Conservation (phyloP, 1,284 basidiomycete species). For the Leccinum subrobustum region DNA sequence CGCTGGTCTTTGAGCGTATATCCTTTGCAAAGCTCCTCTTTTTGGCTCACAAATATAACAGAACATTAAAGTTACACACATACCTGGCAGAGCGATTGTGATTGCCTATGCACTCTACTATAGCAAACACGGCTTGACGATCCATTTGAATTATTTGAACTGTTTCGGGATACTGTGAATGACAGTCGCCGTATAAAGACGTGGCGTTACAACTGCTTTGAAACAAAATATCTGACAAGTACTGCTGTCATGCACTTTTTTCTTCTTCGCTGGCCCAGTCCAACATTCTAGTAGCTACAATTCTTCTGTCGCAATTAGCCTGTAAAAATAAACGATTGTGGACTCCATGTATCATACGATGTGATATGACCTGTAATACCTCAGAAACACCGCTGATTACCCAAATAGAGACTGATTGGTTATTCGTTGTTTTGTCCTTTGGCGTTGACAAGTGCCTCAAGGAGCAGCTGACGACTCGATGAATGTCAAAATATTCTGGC, state of each 20-base stretch:
- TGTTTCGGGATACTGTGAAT: background rate
- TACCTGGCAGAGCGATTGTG: background rate
- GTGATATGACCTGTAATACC: background rate
- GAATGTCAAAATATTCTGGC: slow-evolving; percentile 29
- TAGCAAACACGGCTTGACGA: background rate
- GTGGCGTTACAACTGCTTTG: background rate
- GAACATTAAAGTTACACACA: background rate
- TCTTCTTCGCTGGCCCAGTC: background rate
- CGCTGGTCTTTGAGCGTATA: slow-evolving; percentile 13
- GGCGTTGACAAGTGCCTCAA: background rate
- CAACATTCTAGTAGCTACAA: background rate
- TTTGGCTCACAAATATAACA: background rate
- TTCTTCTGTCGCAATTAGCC: background rate
- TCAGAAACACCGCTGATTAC: background rate
- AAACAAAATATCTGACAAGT: background rate
- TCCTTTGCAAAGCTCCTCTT: background rate
- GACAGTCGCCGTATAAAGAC: background rate
- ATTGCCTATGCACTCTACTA: background rate
- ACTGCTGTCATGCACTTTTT: background rate
- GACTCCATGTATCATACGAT: background rate
- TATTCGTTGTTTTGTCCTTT: background rate
- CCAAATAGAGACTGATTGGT: background rate
- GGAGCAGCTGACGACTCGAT: slow-evolving; percentile 15
- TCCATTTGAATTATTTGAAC: too few relatives aligned
- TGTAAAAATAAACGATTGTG: background rate